Conservation (phyloP, 768 basidiomycete species). For the Lentinus brumalis region DNA sequence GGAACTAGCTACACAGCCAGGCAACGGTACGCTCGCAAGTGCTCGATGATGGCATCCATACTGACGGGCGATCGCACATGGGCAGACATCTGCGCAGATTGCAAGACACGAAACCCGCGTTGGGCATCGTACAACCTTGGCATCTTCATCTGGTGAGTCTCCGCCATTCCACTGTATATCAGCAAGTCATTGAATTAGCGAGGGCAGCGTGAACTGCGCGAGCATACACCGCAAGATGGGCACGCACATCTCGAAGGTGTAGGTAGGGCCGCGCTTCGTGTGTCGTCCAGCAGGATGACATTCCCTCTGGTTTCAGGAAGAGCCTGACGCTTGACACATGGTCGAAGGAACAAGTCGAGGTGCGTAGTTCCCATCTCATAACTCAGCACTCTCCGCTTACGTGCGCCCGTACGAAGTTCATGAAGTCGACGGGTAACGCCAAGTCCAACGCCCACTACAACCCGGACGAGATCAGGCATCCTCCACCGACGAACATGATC, state of each 20-base stretch:
- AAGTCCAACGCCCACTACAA: conserved; percentile 82
- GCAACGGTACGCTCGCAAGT: conserved; percentile 63
- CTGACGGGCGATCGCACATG: neutral
- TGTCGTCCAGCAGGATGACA: neutral
- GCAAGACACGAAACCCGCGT: conserved; percentile 80
- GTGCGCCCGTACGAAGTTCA: conserved; percentile 56
- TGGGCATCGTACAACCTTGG: conserved; percentile 92
- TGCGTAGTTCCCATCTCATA: conserved; percentile 37
- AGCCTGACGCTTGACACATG: conserved; percentile 87
- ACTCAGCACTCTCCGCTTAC: neutral
- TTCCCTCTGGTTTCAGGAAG: conserved; percentile 54
- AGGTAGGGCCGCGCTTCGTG: conserved; percentile 34
- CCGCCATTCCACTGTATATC: neutral
- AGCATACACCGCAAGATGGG: conserved; percentile 94
- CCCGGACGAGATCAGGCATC: conserved; percentile 79
- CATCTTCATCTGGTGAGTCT: conserved; percentile 77
- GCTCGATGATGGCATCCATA: neutral
- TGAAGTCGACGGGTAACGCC: conserved; percentile 80
- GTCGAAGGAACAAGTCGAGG: conserved; percentile 89
- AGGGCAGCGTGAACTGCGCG: conserved; percentile 76
- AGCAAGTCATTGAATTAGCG: neutral
- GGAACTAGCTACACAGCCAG: conserved; percentile 70
- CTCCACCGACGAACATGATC: conserved; percentile 78
- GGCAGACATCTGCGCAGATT: conserved; percentile 88
- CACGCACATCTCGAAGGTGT: conserved; percentile 94